Evolutionary conservation across 1,284 basidiomycete species (phyloP).

Genomic region (Ganoderma sinense): DNA sequence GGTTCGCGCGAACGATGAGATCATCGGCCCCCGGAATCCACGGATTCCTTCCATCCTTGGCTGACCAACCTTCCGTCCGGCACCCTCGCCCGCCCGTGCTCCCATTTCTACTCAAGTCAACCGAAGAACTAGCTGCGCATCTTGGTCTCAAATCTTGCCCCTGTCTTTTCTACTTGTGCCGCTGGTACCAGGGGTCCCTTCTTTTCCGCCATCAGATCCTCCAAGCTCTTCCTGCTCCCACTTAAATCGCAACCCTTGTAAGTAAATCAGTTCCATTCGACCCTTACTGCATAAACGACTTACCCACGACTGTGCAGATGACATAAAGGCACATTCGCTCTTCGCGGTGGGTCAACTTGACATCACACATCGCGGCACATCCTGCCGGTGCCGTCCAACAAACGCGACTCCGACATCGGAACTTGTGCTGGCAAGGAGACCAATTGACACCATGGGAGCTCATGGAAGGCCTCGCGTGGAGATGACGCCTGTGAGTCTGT

Average conservation of each 20-base stretch:
- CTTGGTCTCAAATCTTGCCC: background rate
- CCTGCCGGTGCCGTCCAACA: conserved; percentile 9
- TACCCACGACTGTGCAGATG: background rate
- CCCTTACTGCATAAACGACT: background rate
- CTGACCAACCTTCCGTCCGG: background rate
- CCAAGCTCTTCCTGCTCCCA: background rate
- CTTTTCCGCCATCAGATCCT: background rate
- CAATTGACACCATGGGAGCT: background rate
- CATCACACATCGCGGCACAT: background rate
- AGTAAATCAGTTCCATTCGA: background rate
- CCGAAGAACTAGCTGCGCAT: background rate
- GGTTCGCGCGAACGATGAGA: background rate
- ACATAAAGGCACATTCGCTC: background rate
- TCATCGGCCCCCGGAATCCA: background rate
- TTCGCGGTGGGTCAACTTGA: background rate
- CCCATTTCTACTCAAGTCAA: background rate
- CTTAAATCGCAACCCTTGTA: background rate
- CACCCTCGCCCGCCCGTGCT: background rate
- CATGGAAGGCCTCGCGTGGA: background rate
- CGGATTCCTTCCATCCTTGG: background rate
- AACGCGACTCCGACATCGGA: conserved; percentile 2
- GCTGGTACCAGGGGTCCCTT: background rate
- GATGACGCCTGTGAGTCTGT: background rate
- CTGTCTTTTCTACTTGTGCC: background rate
- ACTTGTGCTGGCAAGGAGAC: background rate